These are phyloP conservation scores for Colletotrichum cordylinicola DNA, from an alignment of 2,329 filamentous ascomycete species.

Conservation along the genomic window DNA sequence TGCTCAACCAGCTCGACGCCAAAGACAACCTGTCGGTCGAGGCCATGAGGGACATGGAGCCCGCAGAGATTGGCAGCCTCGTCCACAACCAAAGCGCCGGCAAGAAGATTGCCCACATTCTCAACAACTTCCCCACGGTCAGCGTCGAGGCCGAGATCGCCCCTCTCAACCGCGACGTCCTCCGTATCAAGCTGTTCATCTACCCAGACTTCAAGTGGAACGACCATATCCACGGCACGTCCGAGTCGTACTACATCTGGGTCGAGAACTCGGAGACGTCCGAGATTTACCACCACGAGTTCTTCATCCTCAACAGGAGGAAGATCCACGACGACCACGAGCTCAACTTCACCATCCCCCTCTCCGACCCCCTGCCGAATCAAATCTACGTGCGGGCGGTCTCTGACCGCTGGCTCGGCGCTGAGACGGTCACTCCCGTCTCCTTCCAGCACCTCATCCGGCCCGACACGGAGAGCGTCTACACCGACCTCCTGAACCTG, in stretches of 20 bases:
- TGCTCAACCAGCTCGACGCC: conserved; percentile 85
- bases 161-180: conserved; percentile 90
- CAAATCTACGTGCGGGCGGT: conserved; percentile 96
- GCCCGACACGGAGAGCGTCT: conserved; percentile 96
- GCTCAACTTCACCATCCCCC: conserved; percentile 94
- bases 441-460: conserved; percentile 98
- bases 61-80: conserved; percentile 85
- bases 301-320: conserved; percentile 87
- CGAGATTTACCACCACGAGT: conserved; percentile 97
- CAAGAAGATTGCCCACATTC: conserved; percentile 76
- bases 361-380: conserved; percentile 89
- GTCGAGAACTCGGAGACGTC: conserved; percentile 98
- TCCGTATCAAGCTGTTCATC: conserved; percentile 87
- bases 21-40: conserved; percentile 81
- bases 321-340: conserved; percentile 97
- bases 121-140: conserved; percentile 92
- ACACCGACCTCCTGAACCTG: conserved; percentile 90
- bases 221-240: conserved; percentile 89
- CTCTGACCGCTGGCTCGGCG: conserved; percentile 95
- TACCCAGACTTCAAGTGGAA: conserved; percentile 95
- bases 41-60: conserved; percentile 88
- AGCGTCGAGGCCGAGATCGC: conserved; percentile 93
- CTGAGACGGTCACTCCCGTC: conserved; percentile 92
- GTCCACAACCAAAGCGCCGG: conserved; percentile 93
- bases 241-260: conserved; percentile 98